Percentiles rank a stretch among this genome's conserved stretches.
Evolutionary conservation across 2,329 filamentous ascomycete genomes (phyloP).

Genomic region (Microascus cirrosus): DNA sequence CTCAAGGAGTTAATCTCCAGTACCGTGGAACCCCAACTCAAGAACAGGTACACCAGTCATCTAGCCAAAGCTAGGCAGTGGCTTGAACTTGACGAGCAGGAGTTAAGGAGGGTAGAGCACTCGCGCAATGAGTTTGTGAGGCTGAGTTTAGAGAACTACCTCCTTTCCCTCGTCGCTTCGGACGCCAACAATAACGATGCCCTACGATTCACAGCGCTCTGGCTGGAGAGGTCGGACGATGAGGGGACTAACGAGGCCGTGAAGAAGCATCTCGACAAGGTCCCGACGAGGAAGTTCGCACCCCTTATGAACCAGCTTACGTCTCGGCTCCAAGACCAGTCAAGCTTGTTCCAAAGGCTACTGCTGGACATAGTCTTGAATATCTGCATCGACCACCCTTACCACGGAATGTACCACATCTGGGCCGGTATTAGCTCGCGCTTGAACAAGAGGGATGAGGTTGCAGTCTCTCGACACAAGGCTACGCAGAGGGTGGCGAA

Average conservation of each 20-base stretch:
- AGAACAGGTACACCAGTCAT: conserved; percentile 45
- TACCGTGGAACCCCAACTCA: conserved; percentile 40
- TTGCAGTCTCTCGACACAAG: conserved; percentile 59
- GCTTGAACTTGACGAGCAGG: conserved; percentile 81
- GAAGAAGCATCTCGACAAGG: conserved; percentile 53
- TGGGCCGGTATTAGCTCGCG: conserved; percentile 69
- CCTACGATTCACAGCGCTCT: conserved; percentile 84
- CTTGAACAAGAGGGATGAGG: conserved; percentile 59
- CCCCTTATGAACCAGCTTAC: conserved; percentile 90
- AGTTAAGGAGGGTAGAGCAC: conserved; percentile 67
- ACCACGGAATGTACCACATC: conserved; percentile 95
- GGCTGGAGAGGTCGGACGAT: conserved; percentile 79
- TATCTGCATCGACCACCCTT: conserved; percentile 88
- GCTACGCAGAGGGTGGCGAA: conserved; percentile 62
- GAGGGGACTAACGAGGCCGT: conserved; percentile 69
- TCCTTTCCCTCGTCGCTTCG: conserved; percentile 72
- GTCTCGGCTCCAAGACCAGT: conserved; percentile 69
- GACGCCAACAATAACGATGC: conserved; percentile 85
- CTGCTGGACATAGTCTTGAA: conserved; percentile 64
- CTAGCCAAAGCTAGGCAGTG: conserved; percentile 70
- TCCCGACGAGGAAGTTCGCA: conserved; percentile 88
- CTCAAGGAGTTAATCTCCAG: conserved; percentile 49
- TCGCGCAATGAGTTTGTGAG: conserved; percentile 76
- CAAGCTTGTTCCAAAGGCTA: conserved; percentile 62
- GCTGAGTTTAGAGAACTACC: conserved; percentile 85